Evolutionary conservation across 164 flowering plant species (phyloP), one percentile per base, ranked within the genome.

Genomic region (Chimonanthus salicifolius): DNA sequence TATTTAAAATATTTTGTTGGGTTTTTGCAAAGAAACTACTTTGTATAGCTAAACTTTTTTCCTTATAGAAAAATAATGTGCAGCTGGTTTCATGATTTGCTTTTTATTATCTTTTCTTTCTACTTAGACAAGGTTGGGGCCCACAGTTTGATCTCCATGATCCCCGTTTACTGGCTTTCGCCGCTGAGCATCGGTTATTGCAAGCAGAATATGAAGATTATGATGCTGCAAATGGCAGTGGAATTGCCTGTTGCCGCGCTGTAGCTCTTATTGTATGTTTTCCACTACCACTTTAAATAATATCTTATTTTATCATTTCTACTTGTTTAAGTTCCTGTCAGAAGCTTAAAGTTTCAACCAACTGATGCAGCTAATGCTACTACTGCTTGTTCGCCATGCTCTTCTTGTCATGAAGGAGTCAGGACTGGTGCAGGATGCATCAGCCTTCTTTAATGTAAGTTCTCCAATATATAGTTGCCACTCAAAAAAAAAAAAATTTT

Each of bases 141-240:
- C 74, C 78, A 5, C 84, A 77, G 64, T 78, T 85, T 16, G 88
- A 84, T 78, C 82, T 88, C 62, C 85, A 77, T 4, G 87, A 88
- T 76, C 83, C 89, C 76, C 88, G 80, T 70, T 76, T 88, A 69
- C 78, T 89, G 70, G 89, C 89, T 62, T 78, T 86, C 70, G 81
- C 93, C 51, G 87, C 89, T 43, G 89, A 89, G 73, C 87, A 77
- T 71, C 88, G 78, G 74, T 77, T 85, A 46, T 75, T 87, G 70
- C 85, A 82, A 62, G 83, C 89, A 15, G 90, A 88, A 6, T 86
- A 85, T 70, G 91, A 89, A 44, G 90, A 89, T 20, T 88, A 84
- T 84, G 82, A 83, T 65, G 79, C 74, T 72, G 87, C 84, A 72
- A 88, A 78, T 68, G 78, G 74, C 74, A 72, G 87, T n/a, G 83